A percentile compares a stretch with the other conserved stretches of the same genome.
phyloP scores from a whole-genome alignment of 805 yeast species.

The Dipodascus albidus region DNA sequence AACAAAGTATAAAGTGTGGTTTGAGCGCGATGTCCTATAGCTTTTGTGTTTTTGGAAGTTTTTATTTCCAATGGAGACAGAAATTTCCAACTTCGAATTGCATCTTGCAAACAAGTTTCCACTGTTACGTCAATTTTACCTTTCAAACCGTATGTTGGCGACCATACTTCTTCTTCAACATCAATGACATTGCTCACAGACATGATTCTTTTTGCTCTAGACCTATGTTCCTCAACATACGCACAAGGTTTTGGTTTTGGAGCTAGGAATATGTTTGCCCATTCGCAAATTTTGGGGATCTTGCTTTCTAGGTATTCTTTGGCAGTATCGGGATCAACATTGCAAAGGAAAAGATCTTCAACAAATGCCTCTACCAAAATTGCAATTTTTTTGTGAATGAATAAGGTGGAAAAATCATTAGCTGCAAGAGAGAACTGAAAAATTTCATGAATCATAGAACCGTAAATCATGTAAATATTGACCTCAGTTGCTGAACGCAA shows the following conservation, averaged over 20 bases:
- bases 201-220: conserved; percentile 28
- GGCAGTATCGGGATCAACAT: conserved; percentile 40
- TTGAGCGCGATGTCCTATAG: conserved; percentile 72
- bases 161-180: conserved; percentile 85
- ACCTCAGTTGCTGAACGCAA: conserved; percentile 46
- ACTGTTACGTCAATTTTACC: conserved; percentile 87
- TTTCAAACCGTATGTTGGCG: conserved; percentile 78
- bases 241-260: conserved; percentile 4
- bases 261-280: conserved; percentile 21
- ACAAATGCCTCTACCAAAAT: conserved; percentile 13
- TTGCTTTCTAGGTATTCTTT: conserved; percentile 44
- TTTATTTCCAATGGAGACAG: conserved; percentile 82
- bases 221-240: conserved; percentile 12
- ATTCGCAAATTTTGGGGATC: conserved; percentile 24
- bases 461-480: conserved; percentile 59
- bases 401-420: conserved; percentile 28
- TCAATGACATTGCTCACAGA: conserved; percentile 59
- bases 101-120: conserved; percentile 37
- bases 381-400: conserved; percentile 28
- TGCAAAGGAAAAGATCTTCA: conserved; percentile 40
- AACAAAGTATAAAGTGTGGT: conserved; percentile 70
- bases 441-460: conserved; percentile 69
- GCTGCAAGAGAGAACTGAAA: conserved; percentile 47
- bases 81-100: conserved; percentile 29
- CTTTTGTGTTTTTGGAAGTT: conserved; percentile 52